These are phyloP conservation scores for Monosporascus cannonballus DNA, from an alignment of 2,329 filamentous ascomycete genomes.

Conservation along the genomic window DNA sequence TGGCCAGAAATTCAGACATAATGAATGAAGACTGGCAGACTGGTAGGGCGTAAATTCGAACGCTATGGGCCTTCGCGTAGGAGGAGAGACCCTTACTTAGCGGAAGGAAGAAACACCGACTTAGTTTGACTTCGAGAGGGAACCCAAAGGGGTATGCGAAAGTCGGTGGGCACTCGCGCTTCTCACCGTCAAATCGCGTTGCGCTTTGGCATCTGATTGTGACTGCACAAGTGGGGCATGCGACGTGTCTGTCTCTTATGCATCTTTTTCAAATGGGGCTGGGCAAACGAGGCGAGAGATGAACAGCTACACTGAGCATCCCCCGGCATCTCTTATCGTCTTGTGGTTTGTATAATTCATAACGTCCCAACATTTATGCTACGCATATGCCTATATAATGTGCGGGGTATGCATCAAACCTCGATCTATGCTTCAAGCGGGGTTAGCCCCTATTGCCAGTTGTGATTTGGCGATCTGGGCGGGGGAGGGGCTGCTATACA, in stretches of 20 bases:
- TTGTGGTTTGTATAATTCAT: no score
- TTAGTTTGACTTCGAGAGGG: background rate
- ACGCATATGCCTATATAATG: no score
- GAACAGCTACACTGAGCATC: no score
- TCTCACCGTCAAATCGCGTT: background rate
- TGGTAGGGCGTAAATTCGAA: background rate
- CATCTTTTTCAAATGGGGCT: background rate
- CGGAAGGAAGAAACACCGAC: background rate
- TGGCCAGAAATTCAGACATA: background rate
- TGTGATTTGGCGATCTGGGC: no score
- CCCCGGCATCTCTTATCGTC: no score
- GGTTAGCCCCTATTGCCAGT: no score
- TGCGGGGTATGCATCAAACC: no score
- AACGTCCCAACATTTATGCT: no score
- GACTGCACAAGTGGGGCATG: background rate
- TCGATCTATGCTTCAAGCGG: no score
- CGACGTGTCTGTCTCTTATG: background rate
- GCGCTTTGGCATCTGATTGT: background rate
- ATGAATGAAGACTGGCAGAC: background rate
- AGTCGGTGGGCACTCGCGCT: conserved; percentile 1
- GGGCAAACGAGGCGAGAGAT: no score
- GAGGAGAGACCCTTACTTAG: background rate
- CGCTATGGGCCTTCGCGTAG: background rate
- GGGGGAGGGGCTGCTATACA: no score
- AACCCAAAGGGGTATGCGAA: background rate